Conservation (phyloP, 768 basidiomycete species). For the Hirschioporus abietinus region DNA sequence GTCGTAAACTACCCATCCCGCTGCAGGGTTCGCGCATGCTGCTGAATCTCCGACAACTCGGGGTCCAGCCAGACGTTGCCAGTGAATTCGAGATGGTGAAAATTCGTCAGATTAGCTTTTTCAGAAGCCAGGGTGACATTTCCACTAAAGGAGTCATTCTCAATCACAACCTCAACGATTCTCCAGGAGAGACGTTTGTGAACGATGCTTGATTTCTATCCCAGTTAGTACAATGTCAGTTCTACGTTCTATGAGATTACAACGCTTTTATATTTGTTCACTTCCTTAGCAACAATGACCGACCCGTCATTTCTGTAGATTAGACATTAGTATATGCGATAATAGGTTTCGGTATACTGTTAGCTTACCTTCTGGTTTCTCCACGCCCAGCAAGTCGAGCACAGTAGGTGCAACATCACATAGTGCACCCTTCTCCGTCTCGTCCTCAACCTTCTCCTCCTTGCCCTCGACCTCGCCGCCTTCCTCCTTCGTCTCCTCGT, state of each 20-base stretch:
- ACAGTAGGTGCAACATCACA: conserved; percentile 91
- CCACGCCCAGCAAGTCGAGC: conserved; percentile 60
- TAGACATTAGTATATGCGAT: conserved; percentile 7
- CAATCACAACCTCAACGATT: too few relatives aligned
- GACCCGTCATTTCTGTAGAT: conserved; percentile 25
- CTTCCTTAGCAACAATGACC: conserved; percentile 23
- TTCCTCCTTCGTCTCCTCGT: conserved; percentile 17
- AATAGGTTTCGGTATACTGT: conserved; percentile 2
- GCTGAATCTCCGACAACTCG: conserved; percentile 8
- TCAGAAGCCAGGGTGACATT: neutral
- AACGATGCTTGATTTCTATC: too few relatives aligned
- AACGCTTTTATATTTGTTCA: neutral
- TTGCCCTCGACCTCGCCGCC: neutral
- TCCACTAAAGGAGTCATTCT: too few relatives aligned
- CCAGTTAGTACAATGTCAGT: too few relatives aligned
- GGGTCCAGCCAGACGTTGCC: too few relatives aligned
- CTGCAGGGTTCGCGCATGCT: conserved; percentile 12
- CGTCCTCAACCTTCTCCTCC: conserved; percentile 39
- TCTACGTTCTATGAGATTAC: too few relatives aligned
- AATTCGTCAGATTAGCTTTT: neutral
- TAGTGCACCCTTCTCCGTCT: conserved; percentile 67
- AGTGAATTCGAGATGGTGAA: neutral
- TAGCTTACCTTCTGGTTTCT: neutral
- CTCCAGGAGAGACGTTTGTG: too few relatives aligned
- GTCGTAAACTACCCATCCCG: too few relatives aligned